Evolutionary conservation across 2,329 filamentous ascomycete species (phyloP), one percentile per base, ranked within the genome.

Genomic region (Fusarium coicis): DNA sequence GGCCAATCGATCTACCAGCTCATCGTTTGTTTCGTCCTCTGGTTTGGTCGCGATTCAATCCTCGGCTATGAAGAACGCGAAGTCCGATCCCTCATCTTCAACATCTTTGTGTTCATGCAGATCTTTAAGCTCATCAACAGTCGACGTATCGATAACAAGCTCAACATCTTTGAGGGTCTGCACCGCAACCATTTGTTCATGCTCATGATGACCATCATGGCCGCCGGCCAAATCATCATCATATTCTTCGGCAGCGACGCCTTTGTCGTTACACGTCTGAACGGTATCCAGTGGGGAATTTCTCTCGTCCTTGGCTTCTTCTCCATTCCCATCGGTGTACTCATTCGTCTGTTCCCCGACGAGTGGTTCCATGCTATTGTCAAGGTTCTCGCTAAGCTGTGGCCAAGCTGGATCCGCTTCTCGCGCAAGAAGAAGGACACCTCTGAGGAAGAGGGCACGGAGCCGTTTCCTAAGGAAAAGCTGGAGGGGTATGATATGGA

Each of bases 81-180:
- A 23, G 43, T 72, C 10, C 47, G 67, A 66, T 91, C 90, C 0
- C 83, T 91, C 67, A 87, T 92, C 57, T 93, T 93, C 84, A 93
- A 93, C 81, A 89, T 87, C 4, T 92, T 91, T 72, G 91, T 92
- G 3, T 93, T 90, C 87, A 91, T 92, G 88, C 91, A 93, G 76
- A 91, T 93, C 69, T 93, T 92, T 82, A 92, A 92, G 79, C 86
- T 90, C 77, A 85, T 90, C 81, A 92, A 91, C 81, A 90, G 88
- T 78, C 85, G 90, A 39, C 88, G 89, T 1, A 71, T 97, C 19
- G 95, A 97, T 81, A 97, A 97, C 83, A 90, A 90, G 64, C 92
- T 96, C 84, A 97, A 97, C 81, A 92, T 97, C 66, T 93, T 97
- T 60, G 94, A 97, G 81, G 93, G 93, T 62, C 89, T 75, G 0